Conservation (phyloP, 495 filamentous ascomycete genomes). For the Usnea hakonensis region DNA sequence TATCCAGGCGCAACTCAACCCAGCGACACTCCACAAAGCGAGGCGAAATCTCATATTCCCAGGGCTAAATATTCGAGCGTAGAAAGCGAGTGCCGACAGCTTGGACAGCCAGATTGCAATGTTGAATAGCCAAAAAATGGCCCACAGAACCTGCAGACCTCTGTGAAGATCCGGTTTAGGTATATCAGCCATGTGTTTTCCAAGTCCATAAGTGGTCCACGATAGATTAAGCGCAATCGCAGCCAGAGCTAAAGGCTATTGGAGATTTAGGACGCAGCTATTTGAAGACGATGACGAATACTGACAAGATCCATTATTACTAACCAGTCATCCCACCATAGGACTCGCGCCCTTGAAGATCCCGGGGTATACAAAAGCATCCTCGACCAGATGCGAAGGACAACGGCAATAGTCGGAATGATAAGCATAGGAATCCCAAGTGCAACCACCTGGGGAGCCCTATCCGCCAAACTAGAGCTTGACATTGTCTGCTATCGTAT, state of each 20-base stretch:
- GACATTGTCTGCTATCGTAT: not conserved
- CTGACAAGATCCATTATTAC: slow-evolving; percentile 1
- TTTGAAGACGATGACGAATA: not conserved
- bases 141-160: slow-evolving; percentile 1
- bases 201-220: not conserved
- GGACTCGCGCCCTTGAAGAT: slow-evolving; percentile 1
- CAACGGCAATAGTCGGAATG: slow-evolving; percentile 6
- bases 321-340: slow-evolving; percentile 15
- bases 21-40: slow-evolving; percentile 19
- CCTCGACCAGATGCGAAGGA: slow-evolving; percentile 12
- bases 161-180: not conserved
- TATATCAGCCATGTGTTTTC: slow-evolving; percentile 1
- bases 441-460: not conserved
- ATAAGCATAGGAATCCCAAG: not conserved
- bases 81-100: slow-evolving; percentile 21
- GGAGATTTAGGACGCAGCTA: not conserved
- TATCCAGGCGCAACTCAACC: slow-evolving; percentile 22
- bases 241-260: not conserved
- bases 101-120: slow-evolving; percentile 22
- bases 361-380: not conserved
- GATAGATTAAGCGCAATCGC: not conserved
- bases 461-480: not conserved
- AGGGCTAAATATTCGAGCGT: slow-evolving; percentile 24
- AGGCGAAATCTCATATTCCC: slow-evolving; percentile 19
- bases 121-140: slow-evolving; percentile 11